Conservation (phyloP, 116 monocot species). For the Cymodocea nodosa region DNA sequence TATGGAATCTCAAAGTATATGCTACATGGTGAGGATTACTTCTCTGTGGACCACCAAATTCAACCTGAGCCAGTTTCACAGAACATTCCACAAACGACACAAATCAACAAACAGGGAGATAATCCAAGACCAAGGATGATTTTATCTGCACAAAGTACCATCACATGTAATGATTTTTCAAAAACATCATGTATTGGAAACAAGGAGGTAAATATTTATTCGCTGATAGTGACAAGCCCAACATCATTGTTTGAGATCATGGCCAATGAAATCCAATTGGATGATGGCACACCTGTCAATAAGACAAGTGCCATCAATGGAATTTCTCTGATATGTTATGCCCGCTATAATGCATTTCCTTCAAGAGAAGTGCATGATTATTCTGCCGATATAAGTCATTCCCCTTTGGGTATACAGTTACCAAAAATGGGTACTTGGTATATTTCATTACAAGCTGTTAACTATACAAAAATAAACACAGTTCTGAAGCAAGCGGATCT, state of each 20-base stretch:
- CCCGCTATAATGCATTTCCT: conserved; percentile 65
- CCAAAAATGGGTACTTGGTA: conserved; percentile 76
- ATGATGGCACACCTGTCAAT: conserved; percentile 18
- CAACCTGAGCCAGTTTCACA: background rate
- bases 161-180: conserved; percentile 48
- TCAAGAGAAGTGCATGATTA: conserved; percentile 44
- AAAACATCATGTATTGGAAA: conserved; percentile 37
- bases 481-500: conserved; percentile 7
- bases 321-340: conserved; percentile 53
- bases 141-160: conserved; percentile 11
- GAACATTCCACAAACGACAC: background rate
- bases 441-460: conserved; percentile 47
- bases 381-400: conserved; percentile 43
- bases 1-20: background rate
- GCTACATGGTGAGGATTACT: background rate
- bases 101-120: background rate
- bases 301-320: conserved; percentile 15
- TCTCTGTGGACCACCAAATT: conserved; percentile 4
- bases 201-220: conserved; percentile 53
- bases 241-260: conserved; percentile 37
- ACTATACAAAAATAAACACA: conserved; percentile 25
- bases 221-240: conserved; percentile 39
- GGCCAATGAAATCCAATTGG: conserved; percentile 21
- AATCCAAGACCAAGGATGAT: conserved; percentile 15
- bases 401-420: conserved; percentile 38